Base-by-base conservation (phyloP, 2,329 filamentous ascomycete species). In the Intubia oerlemansii region DNA sequence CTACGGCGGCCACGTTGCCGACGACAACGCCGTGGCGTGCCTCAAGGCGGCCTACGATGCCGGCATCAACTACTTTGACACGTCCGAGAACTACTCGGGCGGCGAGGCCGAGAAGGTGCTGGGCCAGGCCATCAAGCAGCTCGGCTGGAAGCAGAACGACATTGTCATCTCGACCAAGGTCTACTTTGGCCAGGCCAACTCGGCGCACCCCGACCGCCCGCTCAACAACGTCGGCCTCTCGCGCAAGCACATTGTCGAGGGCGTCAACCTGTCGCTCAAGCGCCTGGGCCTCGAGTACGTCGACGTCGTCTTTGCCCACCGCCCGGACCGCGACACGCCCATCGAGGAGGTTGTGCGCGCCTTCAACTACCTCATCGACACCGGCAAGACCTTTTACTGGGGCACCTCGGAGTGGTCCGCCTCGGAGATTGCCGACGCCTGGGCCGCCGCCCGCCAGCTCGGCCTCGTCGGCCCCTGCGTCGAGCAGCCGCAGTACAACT, bases 311-410 rank as follows among this genome's bases (percentile, higher is more conserved):
- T 76, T 73, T 41, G 72, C 72, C 2, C 73, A 79, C 46, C 60
- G 73, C 6, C 68, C 70, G 0, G 74, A 79, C 44, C 56, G 66
- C 13, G 49, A 65, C 26, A 76, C 69, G 0, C 73, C 72, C 1
- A 74, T 78, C 54, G 69, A 76, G 45, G 73, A 78, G 51, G 66
- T 61, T 6, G 71, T 78, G 7, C 59, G 70, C 31, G 71, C 63
- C 13, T 78, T 79, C 54, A 77, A 77, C 52, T 55, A 74, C 43
- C 52, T 77, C 21, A 75, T 80, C 42, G 57, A 70, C 41, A 57
- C 58, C 7, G 73, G 73, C 34, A 67, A 72, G 51, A 66, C 68
- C 2, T 60, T 77, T 37, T 77, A 77, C 54, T 77, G 72, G 71
- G 71, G 70, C 22, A 77, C 71, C 1, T 72, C 66, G 2, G 69